phyloP scores from a whole-genome alignment of 306 rosid genomes.

The Vicia sativa region DNA sequence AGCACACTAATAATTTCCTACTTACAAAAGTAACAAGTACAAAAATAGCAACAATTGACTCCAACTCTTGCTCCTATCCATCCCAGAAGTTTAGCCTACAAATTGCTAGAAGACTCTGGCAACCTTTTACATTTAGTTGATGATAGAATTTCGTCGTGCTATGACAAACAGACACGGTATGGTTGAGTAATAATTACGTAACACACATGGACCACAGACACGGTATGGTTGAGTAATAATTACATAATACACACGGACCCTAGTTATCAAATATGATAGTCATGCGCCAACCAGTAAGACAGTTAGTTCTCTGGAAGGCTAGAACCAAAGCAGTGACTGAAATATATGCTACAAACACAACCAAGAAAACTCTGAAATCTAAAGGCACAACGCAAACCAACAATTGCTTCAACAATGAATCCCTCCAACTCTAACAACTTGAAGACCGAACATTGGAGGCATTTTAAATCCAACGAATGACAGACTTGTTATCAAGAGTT shows the following conservation, averaged over 20 bases:
- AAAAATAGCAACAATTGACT: slow-evolving; percentile 17
- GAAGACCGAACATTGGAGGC: slow-evolving; percentile 38
- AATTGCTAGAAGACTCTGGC: slow-evolving; percentile 3
- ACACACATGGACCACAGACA: slow-evolving; percentile 12
- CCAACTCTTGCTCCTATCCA: slow-evolving; percentile 25
- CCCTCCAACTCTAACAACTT: slow-evolving; percentile 38
- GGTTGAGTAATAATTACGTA: slow-evolving; percentile 4
- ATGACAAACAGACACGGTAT: slow-evolving; percentile 14
- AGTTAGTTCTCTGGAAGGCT: slow-evolving; percentile 13
- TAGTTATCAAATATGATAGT: slow-evolving; percentile 31
- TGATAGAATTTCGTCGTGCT: slow-evolving; percentile 14
- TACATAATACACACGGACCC: slow-evolving; percentile 19
- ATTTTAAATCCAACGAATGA: slow-evolving; percentile 32
- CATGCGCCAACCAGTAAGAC: neutral
- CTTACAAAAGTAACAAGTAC: slow-evolving; percentile 43
- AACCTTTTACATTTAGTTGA: slow-evolving; percentile 24
- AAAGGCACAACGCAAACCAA: slow-evolving; percentile 23
- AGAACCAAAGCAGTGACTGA: slow-evolving; percentile 21
- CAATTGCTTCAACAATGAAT: slow-evolving; percentile 36
- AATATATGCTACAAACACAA: slow-evolving; percentile 22
- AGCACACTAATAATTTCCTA: slow-evolving; percentile 12
- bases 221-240: slow-evolving; percentile 8
- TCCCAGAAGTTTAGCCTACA: slow-evolving; percentile 26
- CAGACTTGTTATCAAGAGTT: slow-evolving; percentile 32
- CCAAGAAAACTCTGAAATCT: slow-evolving; percentile 18